phyloP scores from a whole-genome alignment of 2,329 filamentous ascomycete genomes.

The Aspergillus versicolor region DNA sequence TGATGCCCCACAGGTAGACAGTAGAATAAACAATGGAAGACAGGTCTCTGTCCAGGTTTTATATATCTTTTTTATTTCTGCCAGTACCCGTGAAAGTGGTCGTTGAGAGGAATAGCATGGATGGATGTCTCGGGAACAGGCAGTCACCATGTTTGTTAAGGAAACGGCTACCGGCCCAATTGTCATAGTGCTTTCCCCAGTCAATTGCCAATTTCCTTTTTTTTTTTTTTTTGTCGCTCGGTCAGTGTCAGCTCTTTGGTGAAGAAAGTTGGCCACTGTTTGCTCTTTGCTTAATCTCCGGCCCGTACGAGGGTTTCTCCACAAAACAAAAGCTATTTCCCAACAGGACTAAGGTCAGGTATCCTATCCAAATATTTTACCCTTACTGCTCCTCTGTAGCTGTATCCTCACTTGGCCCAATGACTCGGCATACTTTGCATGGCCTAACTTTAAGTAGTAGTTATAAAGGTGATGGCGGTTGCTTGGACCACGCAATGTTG shows the following conservation, averaged over 20 bases:
- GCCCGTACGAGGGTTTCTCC: no score
- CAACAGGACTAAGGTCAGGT: no score
- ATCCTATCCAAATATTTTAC: no score
- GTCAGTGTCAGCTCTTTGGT: background rate
- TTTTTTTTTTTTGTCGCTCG: no score
- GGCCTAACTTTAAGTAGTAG: no score
- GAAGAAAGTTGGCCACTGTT: background rate
- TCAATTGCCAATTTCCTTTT: background rate
- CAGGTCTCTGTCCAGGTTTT: background rate
- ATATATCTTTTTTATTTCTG: background rate
- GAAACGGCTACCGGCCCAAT: background rate
- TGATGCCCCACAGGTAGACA: background rate
- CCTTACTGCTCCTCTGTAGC: no score
- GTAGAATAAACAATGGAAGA: background rate
- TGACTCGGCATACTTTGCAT: no score
- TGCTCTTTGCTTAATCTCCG: no score
- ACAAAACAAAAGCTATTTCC: no score
- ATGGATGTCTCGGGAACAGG: slow-evolving; percentile 1
- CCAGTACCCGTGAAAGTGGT: background rate
- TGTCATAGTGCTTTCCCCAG: background rate
- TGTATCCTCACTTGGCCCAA: no score
- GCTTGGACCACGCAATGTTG: no score
- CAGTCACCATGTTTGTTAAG: slow-evolving; percentile 1
- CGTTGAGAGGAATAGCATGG: background rate
- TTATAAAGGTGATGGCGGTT: no score